Percentiles rank a stretch among this genome's conserved stretches.
phyloP scores from a whole-genome alignment of 108 stramenopile genomes.

The Skeletonema menzelii region DNA sequence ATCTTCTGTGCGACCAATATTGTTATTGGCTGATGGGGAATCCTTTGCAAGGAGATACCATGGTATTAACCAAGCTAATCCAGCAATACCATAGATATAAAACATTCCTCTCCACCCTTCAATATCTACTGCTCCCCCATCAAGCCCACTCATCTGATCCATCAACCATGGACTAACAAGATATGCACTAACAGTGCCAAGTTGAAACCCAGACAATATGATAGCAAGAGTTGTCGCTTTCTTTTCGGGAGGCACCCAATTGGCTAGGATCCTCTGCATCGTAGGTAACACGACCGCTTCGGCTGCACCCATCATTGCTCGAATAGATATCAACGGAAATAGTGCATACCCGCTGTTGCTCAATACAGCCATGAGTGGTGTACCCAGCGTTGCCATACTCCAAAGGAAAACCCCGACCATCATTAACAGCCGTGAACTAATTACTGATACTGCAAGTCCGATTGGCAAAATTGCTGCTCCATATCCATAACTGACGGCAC shows the following conservation, averaged over 20 bases:
- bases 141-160: conserved; percentile 45
- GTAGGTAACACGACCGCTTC: conserved; percentile 85
- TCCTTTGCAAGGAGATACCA: conserved; percentile 78
- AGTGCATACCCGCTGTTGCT: conserved; percentile 22
- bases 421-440: conserved; percentile 60
- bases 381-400: conserved; percentile 73
- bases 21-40: conserved; percentile 31
- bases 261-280: conserved; percentile 73
- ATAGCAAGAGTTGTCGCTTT: conserved; percentile 72
- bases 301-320: conserved; percentile 79
- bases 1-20: conserved; percentile 6
- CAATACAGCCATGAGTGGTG: conserved; percentile 54
- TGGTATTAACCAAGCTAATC: conserved; percentile 69
- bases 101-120: conserved; percentile 77
- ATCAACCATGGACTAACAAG: conserved; percentile 70
- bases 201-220: conserved; percentile 77
- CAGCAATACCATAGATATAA: conserved; percentile 68
- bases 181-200: conserved; percentile 85
- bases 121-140: conserved; percentile 35
- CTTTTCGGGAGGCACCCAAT: conserved; percentile 71
- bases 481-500: conserved; percentile 83
- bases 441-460: conserved; percentile 57
- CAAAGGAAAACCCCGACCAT: conserved; percentile 63
- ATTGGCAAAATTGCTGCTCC: conserved; percentile 78
- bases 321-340: conserved; percentile 53